Percentiles rank a stretch among this genome's conserved stretches.
These are phyloP conservation scores for Ophiognomonia clavigignenti-juglandacearum DNA, from an alignment of 2,329 filamentous ascomycete genomes.

Conservation along the genomic window DNA sequence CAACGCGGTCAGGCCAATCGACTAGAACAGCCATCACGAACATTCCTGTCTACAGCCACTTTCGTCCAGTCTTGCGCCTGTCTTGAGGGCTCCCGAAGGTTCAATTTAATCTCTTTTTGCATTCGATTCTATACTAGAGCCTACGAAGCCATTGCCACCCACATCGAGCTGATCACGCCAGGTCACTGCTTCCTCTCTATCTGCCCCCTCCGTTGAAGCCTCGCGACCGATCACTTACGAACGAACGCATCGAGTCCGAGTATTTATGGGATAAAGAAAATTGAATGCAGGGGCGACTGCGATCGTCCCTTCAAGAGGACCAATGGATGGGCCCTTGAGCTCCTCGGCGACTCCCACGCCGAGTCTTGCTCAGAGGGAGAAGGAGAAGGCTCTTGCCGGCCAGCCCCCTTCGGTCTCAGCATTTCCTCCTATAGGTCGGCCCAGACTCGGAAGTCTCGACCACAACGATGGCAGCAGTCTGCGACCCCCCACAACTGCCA, in stretches of 20 bases:
- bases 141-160: too few species aligned
- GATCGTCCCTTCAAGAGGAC: slow-evolving; percentile 25
- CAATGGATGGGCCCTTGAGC: slow-evolving; percentile 38
- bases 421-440: slow-evolving; percentile 29
- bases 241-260: background rate
- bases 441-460: slow-evolving; percentile 50
- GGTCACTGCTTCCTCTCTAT: too few species aligned
- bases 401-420: slow-evolving; percentile 34
- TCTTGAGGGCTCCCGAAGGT: too few species aligned
- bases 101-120: too few species aligned
- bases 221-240: too few species aligned
- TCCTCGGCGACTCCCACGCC: slow-evolving; percentile 47
- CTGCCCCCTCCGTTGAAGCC: too few species aligned
- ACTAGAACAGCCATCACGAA: too few species aligned
- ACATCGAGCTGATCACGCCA: too few species aligned
- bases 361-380: slow-evolving; percentile 28
- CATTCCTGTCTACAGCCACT: too few species aligned
- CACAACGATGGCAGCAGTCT: slow-evolving; percentile 45
- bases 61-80: too few species aligned
- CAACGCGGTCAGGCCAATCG: too few species aligned
- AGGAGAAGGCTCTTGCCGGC: slow-evolving; percentile 45
- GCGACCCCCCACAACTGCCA: slow-evolving; percentile 38
- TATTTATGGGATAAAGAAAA: slow-evolving; percentile 15
- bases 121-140: too few species aligned
- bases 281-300: slow-evolving; percentile 25